Conservation (phyloP, 192 early-diverging fungal genomes). For the Coemansia sp. region DNA sequence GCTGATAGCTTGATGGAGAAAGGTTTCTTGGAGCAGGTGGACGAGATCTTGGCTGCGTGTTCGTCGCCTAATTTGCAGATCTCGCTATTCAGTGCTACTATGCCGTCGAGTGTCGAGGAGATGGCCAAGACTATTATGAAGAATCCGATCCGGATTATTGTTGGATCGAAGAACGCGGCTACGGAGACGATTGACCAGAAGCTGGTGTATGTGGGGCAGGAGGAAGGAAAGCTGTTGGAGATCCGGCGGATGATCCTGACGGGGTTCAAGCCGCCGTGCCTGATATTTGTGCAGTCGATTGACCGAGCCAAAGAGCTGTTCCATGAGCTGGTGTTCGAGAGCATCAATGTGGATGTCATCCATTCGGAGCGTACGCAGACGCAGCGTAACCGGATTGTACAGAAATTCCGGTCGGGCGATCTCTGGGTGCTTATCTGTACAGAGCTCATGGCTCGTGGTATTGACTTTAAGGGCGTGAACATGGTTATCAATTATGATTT, state of each 20-base stretch:
- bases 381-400: slow-evolving; percentile 89
- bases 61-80: slow-evolving; percentile 74
- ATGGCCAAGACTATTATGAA: slow-evolving; percentile 92
- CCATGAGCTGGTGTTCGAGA: slow-evolving; percentile 94
- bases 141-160: slow-evolving; percentile 83
- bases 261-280: slow-evolving; percentile 87
- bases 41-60: slow-evolving; percentile 87
- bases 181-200: slow-evolving; percentile 90
- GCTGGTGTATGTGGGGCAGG: slow-evolving; percentile 89
- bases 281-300: slow-evolving; percentile 98
- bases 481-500: slow-evolving; percentile 99
- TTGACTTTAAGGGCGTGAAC: slow-evolving; percentile 98
- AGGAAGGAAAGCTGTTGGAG: slow-evolving; percentile 92
- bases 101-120: slow-evolving; percentile 88
- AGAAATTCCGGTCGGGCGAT: slow-evolving; percentile 86
- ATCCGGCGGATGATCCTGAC: slow-evolving; percentile 81
- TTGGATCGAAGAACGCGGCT: slow-evolving; percentile 89
- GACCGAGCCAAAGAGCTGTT: slow-evolving; percentile 97
- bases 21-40: slow-evolving; percentile 86
- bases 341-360: slow-evolving; percentile 98
- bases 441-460: slow-evolving; percentile 96
- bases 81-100: slow-evolving; percentile 91
- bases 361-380: slow-evolving; percentile 93
- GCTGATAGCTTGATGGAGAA: slow-evolving; percentile 82
- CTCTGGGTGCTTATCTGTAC: slow-evolving; percentile 97